Evolutionary conservation across 345 rosid species (phyloP), one percentile per base, ranked within the genome.

Genomic region (Stellera chamaejasme): DNA sequence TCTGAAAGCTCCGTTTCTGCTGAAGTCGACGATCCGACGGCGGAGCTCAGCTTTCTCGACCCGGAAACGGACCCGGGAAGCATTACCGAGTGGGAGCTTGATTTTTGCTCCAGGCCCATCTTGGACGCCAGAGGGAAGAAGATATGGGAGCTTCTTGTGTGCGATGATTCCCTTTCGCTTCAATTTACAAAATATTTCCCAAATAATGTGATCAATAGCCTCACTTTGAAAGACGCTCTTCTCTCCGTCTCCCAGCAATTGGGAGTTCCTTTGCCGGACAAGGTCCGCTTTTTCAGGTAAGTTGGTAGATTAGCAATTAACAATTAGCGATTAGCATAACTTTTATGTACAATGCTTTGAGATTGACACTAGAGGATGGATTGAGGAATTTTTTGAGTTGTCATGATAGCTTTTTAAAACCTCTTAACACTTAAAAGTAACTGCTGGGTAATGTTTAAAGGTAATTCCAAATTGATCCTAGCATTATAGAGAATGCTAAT

Each of bases 31-130:
- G 60, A 53, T 75, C 92, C 96, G 9, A 83, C 92, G 4, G 68
- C 82, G 2, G 98, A 86, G 62, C 64, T 86, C 68, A 74, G 90
- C 59, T 88, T 83, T 66, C 75, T 92, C 4, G 98, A 88, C 70
- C 80, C 80, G 0, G 86, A 88, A 53, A 78, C 95, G 4, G 89
- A 85, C 52, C 84, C 95, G 0, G 75, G 65, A 39, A 71, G 90
- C 73, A 77, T 92, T 55, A 73, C 77, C 5, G 96, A 84, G 64
- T 92, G 98, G 98, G 92, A 88, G 64, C 54, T 91, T 70, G 98
- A 88, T 69, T 91, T 91, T 56, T 91, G 98, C 76, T 91, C 98
- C 6, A 82, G 96, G 59, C 98, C 96, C 9, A 91, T 92, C 27
- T 83, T 88, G 27, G 98, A 92, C 56, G 68, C 75, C 10, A 78